A percentile compares a stretch with the other conserved stretches of the same genome.
These are phyloP conservation scores for Herpotrichia juniperi DNA, from an alignment of 2,329 filamentous ascomycete species.

Conservation along the genomic window DNA sequence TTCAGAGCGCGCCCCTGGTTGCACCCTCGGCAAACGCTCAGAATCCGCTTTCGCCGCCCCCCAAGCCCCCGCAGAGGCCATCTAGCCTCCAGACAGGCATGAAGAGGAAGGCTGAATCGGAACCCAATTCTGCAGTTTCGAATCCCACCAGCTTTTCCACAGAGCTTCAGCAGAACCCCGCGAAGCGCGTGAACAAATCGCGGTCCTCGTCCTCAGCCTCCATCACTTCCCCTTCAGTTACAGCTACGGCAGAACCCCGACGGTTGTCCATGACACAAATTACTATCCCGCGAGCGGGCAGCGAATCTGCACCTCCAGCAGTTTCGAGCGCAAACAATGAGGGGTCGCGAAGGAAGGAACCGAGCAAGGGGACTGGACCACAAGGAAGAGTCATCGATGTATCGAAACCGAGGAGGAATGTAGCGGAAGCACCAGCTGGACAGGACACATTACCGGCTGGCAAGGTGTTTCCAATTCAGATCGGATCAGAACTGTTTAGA, in stretches of 20 bases:
- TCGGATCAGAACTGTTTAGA: slow-evolving; percentile 71
- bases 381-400: slow-evolving; percentile 42
- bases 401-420: slow-evolving; percentile 36
- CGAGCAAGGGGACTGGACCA: slow-evolving; percentile 39
- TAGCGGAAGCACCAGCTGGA: slow-evolving; percentile 29
- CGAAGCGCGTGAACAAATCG: slow-evolving; percentile 43
- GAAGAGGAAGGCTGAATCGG: slow-evolving; percentile 46
- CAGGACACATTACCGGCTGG: slow-evolving; percentile 67
- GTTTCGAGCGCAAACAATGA: slow-evolving; percentile 20
- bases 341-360: slow-evolving; percentile 28
- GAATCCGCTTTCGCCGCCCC: slow-evolving; percentile 33
- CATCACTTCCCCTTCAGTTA: slow-evolving; percentile 24
- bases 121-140: slow-evolving; percentile 33
- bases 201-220: slow-evolving; percentile 40
- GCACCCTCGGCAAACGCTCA: slow-evolving; percentile 16
- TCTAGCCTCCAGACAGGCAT: slow-evolving; percentile 33
- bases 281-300: slow-evolving; percentile 17
- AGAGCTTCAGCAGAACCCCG: slow-evolving; percentile 23
- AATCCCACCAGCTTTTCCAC: slow-evolving; percentile 20
- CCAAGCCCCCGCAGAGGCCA: slow-evolving; percentile 24
- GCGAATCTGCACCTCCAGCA: slow-evolving; percentile 20
- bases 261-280: slow-evolving; percentile 26
- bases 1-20: slow-evolving; percentile 15
- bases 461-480: slow-evolving; percentile 74
- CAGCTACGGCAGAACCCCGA: slow-evolving; percentile 22